These are phyloP conservation scores for Xylaria digitata DNA, from an alignment of 2,329 filamentous ascomycete genomes.

Conservation along the genomic window DNA sequence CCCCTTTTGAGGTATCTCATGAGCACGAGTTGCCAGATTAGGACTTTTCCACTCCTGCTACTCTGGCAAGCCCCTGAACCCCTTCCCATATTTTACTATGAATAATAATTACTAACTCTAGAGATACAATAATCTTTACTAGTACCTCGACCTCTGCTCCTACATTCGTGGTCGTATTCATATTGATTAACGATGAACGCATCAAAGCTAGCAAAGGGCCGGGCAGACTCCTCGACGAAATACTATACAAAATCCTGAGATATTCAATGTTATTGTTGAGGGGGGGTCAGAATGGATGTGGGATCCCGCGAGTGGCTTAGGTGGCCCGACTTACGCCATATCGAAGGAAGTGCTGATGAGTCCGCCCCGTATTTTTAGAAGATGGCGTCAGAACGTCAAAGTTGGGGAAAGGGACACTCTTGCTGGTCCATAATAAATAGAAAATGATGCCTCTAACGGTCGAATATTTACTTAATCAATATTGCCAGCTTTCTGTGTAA, in stretches of 20 bases:
- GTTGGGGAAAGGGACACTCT: no score
- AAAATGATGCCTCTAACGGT: no score
- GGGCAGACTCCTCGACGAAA: slow-evolving; percentile 34
- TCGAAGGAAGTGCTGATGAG: slow-evolving; percentile 20
- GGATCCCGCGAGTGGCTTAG: slow-evolving; percentile 34
- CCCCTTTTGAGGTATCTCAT: no score
- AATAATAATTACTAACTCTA: no score
- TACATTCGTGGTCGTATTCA: slow-evolving; percentile 33
- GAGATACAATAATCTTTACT: slow-evolving; percentile 24
- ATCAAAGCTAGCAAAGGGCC: slow-evolving; percentile 35
- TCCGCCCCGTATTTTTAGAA: slow-evolving; percentile 4
- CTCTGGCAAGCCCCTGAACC: no score
- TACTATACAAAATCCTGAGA: slow-evolving; percentile 36
- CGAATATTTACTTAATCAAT: no score
- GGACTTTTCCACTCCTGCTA: no score
- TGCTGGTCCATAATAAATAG: no score
- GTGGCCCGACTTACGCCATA: slow-evolving; percentile 18
- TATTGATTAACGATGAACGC: slow-evolving; percentile 34
- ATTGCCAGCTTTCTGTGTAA: no score
- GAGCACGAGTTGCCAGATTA: no score
- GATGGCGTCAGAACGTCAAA: no score
- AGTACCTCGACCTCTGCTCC: slow-evolving; percentile 43
- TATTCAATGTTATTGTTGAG: slow-evolving; percentile 35
- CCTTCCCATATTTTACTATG: no score
- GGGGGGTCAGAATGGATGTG: slow-evolving; percentile 33